Conservation (phyloP, 805 yeast species). For the Wickerhamiella shivajii region DNA sequence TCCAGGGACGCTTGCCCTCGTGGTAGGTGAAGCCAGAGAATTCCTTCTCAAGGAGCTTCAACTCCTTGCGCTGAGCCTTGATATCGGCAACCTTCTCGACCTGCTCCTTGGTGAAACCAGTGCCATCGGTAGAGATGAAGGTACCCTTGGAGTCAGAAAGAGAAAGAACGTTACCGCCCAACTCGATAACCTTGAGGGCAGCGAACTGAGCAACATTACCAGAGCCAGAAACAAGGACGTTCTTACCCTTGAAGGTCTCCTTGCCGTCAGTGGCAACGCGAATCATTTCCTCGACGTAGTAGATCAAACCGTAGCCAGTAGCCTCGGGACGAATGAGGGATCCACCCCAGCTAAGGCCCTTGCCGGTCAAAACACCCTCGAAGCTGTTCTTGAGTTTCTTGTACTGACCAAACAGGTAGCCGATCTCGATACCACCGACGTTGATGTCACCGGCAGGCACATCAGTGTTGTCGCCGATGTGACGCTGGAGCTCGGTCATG, state of each 20-base stretch:
- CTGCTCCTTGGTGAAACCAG: slow-evolving; percentile 77
- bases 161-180: slow-evolving; percentile 90
- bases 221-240: slow-evolving; percentile 92
- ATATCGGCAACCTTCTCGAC: slow-evolving; percentile 66
- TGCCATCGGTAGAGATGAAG: slow-evolving; percentile 44
- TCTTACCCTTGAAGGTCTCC: slow-evolving; percentile 83
- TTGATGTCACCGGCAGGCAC: slow-evolving; percentile 99
- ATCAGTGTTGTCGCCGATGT: slow-evolving; percentile 94
- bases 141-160: slow-evolving; percentile 92
- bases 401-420: slow-evolving; percentile 94
- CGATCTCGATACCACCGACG: slow-evolving; percentile 93
- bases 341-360: slow-evolving; percentile 98
- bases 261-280: slow-evolving; percentile 81
- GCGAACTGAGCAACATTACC: slow-evolving; percentile 99
- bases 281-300: slow-evolving; percentile 96
- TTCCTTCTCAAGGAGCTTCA: slow-evolving; percentile 21
- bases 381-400: slow-evolving; percentile 78
- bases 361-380: slow-evolving; percentile 97
- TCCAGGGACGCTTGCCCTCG: slow-evolving; percentile 95
- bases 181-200: slow-evolving; percentile 90
- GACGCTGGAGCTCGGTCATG: slow-evolving; percentile 90
- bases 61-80: slow-evolving; percentile 54
- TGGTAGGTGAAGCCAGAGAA: slow-evolving; percentile 48
- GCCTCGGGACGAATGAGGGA: slow-evolving; percentile 98
- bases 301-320: slow-evolving; percentile 94